Evolutionary conservation across 768 basidiomycete species (phyloP).

Genomic region (Thelephora aurantiotincta): DNA sequence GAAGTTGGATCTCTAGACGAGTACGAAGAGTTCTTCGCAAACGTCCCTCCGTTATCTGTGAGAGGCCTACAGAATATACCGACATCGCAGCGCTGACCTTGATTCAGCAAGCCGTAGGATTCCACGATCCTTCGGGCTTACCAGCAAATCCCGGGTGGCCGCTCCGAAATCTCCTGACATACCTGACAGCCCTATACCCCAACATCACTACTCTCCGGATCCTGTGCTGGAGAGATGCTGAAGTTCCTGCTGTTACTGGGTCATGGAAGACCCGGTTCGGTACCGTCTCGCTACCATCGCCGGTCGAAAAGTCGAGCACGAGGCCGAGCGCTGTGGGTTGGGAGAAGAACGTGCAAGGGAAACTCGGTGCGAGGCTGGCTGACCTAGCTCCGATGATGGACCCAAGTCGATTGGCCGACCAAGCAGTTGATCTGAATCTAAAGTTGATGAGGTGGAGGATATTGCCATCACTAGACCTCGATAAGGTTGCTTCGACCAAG

Average conservation of each 20-base stretch:
- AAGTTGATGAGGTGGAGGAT: slow-evolving; percentile 99
- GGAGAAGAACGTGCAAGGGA: slow-evolving; percentile 87
- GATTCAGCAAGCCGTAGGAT: slow-evolving; percentile 16
- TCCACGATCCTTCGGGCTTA: slow-evolving; percentile 69
- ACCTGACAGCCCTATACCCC: slow-evolving; percentile 51
- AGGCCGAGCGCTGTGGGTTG: slow-evolving; percentile 73
- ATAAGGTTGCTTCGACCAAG: slow-evolving; percentile 65
- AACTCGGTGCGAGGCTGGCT: slow-evolving; percentile 74
- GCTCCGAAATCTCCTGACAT: slow-evolving; percentile 80
- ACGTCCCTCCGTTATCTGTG: slow-evolving; percentile 27
- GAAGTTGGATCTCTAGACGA: slow-evolving; percentile 41
- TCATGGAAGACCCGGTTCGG: slow-evolving; percentile 57
- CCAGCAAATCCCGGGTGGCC: slow-evolving; percentile 59
- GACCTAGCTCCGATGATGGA: slow-evolving; percentile 97
- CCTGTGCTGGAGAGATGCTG: slow-evolving; percentile 65
- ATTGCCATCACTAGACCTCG: slow-evolving; percentile 76
- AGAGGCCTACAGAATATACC: slow-evolving; percentile 9
- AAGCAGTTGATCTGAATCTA: slow-evolving; percentile 95
- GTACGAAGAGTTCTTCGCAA: slow-evolving; percentile 42
- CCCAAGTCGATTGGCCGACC: slow-evolving; percentile 81
- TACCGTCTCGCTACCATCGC: slow-evolving; percentile 19
- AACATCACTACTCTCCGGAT: slow-evolving; percentile 37
- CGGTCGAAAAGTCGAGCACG: background rate
- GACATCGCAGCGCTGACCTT: background rate
- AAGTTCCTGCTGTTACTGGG: slow-evolving; percentile 24